A percentile compares a stretch with the other conserved stretches of the same genome.
phyloP scores from a whole-genome alignment of 805 yeast species.

The Alloascoidea hylecoeti region DNA sequence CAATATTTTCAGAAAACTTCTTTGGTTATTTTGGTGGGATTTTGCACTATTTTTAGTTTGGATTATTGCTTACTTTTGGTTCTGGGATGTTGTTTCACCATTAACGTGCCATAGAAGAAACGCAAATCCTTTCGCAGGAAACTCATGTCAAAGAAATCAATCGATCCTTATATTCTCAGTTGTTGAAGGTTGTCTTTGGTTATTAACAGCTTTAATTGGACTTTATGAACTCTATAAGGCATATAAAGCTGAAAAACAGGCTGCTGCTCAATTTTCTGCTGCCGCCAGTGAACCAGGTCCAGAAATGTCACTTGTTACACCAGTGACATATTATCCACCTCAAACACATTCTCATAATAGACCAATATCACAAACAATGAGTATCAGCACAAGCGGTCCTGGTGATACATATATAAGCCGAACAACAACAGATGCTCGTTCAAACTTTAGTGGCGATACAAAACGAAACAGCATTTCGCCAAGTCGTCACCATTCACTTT shows the following conservation, averaged over 20 bases:
- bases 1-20: conserved; percentile 8
- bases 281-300: no score
- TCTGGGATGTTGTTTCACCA: conserved; percentile 9
- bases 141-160: conserved; percentile 12
- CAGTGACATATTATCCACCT: no score
- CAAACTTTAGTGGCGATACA: no score
- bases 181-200: conserved; percentile 13
- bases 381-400: no score
- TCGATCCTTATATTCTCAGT: conserved; percentile 13
- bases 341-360: no score
- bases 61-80: conserved; percentile 12
- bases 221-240: conserved; percentile 7
- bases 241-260: not conserved
- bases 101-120: conserved; percentile 12
- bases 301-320: no score
- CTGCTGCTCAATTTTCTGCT: no score
- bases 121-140: conserved; percentile 14
- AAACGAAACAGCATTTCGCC: no score
- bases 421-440: no score
- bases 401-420: no score
- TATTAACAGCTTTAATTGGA: conserved; percentile 11
- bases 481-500: no score
- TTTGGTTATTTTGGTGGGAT: conserved; percentile 12
- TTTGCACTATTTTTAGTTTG: conserved; percentile 10
- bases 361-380: no score